Evolutionary conservation across 345 rosid genomes (phyloP).

Genomic region (Salix dunnii): DNA sequence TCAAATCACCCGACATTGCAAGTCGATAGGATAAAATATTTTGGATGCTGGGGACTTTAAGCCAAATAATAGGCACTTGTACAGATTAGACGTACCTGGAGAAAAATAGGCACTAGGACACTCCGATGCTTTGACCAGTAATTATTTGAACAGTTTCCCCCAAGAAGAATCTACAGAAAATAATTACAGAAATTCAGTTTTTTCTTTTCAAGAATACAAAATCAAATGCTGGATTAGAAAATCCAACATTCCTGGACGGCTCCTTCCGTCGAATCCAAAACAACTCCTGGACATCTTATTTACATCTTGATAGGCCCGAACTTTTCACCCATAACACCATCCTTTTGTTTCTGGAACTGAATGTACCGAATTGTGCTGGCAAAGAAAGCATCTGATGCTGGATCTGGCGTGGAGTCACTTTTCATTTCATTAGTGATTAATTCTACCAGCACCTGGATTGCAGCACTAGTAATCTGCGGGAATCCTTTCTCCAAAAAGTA

Average conservation of each 20-base stretch:
- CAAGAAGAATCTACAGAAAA: not conserved
- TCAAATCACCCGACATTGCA: no score
- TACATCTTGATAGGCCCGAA: constrained; percentile 67
- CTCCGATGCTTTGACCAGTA: not conserved
- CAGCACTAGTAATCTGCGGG: constrained; percentile 61
- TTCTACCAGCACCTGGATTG: constrained; percentile 72
- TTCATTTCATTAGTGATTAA: constrained; percentile 68
- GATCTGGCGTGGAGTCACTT: constrained; percentile 64
- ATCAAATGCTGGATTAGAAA: not conserved
- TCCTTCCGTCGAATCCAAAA: not conserved
- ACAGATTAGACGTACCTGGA: not conserved
- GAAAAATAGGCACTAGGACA: not conserved
- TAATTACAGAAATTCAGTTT: not conserved
- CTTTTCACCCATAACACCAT: constrained; percentile 74
- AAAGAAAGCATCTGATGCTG: constrained; percentile 66
- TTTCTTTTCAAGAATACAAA: not conserved
- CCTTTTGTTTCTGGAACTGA: constrained; percentile 90
- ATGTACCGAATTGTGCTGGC: constrained; percentile 74
- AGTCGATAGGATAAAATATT: no score
- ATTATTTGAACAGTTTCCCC: not conserved
- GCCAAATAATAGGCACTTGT: not conserved
- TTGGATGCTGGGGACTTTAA: no score
- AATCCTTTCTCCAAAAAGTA: constrained; percentile 89
- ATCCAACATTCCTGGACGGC: not conserved
- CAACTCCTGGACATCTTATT: constrained; percentile 4